Conservation (phyloP, 768 basidiomycete genomes). For the Tricholoma bakamatsutake region DNA sequence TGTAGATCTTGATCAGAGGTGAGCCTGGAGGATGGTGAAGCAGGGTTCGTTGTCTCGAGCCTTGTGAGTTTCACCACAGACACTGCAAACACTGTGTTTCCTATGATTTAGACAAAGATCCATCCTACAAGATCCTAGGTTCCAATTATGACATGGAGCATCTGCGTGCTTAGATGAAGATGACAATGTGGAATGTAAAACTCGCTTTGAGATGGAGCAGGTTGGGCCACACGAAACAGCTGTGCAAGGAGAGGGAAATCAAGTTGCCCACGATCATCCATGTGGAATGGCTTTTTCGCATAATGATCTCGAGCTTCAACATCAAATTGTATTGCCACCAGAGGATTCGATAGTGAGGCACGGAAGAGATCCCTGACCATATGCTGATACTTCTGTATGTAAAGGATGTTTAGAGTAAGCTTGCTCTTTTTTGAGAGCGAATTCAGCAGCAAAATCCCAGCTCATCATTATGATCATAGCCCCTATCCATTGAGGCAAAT, state of each 20-base stretch:
- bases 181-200: neutral
- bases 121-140: constrained; percentile 3
- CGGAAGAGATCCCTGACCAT: constrained; percentile 11
- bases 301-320: constrained; percentile 3
- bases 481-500: too few species aligned
- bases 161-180: neutral
- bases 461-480: neutral
- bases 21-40: too few species aligned
- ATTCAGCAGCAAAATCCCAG: neutral
- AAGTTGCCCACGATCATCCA: constrained; percentile 10
- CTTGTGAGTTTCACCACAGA: constrained; percentile 8
- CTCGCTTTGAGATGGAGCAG: neutral
- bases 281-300: constrained; percentile 3
- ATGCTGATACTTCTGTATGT: constrained; percentile 4
- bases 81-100: constrained; percentile 6
- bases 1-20: too few species aligned
- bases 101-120: constrained; percentile 4
- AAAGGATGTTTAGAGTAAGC: neutral
- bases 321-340: constrained; percentile 2
- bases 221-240: neutral
- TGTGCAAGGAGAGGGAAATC: constrained; percentile 6
- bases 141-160: constrained; percentile 7
- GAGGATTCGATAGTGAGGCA: neutral
- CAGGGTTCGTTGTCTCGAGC: constrained; percentile 4
- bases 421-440: neutral